Evolutionary conservation across 1,139 yeast species (phyloP), one percentile per base, ranked within the genome.

Genomic region (Maudiozyma humilis): DNA sequence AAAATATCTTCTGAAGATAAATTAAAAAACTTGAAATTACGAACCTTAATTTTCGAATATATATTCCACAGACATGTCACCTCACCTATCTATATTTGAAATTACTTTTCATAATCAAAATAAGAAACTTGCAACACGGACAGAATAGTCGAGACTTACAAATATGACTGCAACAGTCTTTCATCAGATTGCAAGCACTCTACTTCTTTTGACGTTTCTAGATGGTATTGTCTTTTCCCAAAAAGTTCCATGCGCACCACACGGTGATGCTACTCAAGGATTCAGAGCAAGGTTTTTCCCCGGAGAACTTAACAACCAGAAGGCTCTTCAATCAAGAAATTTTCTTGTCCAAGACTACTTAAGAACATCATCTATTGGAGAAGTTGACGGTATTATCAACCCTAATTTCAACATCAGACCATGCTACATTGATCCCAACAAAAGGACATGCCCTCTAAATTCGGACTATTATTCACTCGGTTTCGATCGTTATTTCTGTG

Each of bases 281-380:
- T 34, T 34, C 19, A 34, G 19, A 8, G 36, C 36, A 5, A 15
- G 36, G n/a, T 34, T 34, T 17, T 34, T 34, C 18, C 36, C 36
- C 18, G 18, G 20, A 18, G 25, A 10, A 14, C 12, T 33, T 33
- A 25, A 15, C 3, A 18, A 23, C 1, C 6, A n/a, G 13, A 2
- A 14, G 4, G 36, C 36, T 19, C 18, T 27, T 3, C 13, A 2
- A 13, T 13, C 13, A 4, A 15, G 14, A 2, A 4, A n/a, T 1
- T 34, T 14, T 14, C 8, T 34, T 2, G 15, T 19, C 18, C 20
- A 16, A 3, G 20, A 3, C 13, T 34, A 34, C n/a, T 19, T 17
- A 16, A 6, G 8, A 19, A 34, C 18, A 7, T 3, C 13, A 6
- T 27, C 36, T 2, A 34, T 34, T 17, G 36, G 36, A 3, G 4